phyloP scores from a whole-genome alignment of 1,139 yeast species.

The Candida neerlandica region DNA sequence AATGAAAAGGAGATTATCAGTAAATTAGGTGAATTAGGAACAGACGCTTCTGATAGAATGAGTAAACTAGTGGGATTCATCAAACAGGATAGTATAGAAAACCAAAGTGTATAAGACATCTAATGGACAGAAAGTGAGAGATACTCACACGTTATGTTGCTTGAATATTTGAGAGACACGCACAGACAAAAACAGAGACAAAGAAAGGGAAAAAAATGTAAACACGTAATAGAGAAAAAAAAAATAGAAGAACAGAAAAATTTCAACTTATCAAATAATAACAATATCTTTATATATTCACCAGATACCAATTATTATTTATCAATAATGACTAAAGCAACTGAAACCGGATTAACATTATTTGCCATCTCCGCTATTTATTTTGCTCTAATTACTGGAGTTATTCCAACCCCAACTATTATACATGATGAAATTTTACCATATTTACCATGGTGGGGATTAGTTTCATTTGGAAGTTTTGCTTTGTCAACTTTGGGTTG shows the following conservation, averaged over 20 bases:
- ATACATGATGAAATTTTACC: slow-evolving; percentile 63
- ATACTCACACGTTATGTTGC: too few species aligned
- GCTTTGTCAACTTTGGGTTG: slow-evolving; percentile 73
- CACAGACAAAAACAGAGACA: not conserved
- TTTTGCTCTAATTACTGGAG: slow-evolving; percentile 53
- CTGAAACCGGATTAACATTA: slow-evolving; percentile 55
- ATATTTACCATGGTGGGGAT: slow-evolving; percentile 68
- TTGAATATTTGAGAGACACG: not conserved
- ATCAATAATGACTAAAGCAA: slow-evolving; percentile 75
- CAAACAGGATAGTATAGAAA: slow-evolving; percentile 41
- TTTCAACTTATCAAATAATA: not conserved
- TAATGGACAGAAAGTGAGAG: too few species aligned
- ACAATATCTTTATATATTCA: not conserved
- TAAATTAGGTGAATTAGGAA: slow-evolving; percentile 38
- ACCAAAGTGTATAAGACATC: not conserved
- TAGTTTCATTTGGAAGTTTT: slow-evolving; percentile 71
- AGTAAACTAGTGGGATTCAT: slow-evolving; percentile 46
- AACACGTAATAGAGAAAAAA: slow-evolving; percentile 2
- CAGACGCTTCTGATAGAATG: slow-evolving; percentile 41
- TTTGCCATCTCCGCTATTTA: slow-evolving; percentile 56
- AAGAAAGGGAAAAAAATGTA: not conserved
- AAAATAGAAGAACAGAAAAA: not conserved
- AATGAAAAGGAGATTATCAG: slow-evolving; percentile 24
- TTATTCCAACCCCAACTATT: slow-evolving; percentile 55
- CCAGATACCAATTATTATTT: not conserved